These are phyloP conservation scores for Eruca vesicaria DNA, from an alignment of 441 rosid species.

Conservation along the genomic window DNA sequence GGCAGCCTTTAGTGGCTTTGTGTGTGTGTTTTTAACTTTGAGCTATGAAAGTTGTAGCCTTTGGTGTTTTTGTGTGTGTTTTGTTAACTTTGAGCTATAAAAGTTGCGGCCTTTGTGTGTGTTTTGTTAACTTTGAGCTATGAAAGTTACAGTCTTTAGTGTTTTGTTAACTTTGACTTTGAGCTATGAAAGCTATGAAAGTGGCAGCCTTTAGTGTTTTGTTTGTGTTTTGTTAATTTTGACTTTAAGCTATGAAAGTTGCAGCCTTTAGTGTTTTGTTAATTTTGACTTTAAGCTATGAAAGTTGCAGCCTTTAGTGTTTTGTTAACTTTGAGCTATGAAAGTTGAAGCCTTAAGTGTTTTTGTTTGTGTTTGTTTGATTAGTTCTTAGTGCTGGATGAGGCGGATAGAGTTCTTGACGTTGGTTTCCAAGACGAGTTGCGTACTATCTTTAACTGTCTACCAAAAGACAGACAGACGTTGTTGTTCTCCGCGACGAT, in stretches of 20 bases:
- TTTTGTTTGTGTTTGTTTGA: constrained; percentile 30
- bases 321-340: background rate
- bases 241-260: background rate
- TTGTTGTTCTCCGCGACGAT: constrained; percentile 94
- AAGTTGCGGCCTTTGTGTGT: no score
- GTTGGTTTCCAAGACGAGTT: constrained; percentile 93
- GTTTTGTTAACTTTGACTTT: no score
- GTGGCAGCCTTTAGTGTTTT: no score
- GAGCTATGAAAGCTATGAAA: no score
- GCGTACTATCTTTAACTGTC: constrained; percentile 60
- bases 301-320: no score
- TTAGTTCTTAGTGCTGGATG: constrained; percentile 87
- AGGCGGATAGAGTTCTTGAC: constrained; percentile 96
- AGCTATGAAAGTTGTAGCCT: no score
- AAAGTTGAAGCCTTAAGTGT: background rate
- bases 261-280: background rate
- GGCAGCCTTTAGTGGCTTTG: no score
- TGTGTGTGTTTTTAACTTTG: no score
- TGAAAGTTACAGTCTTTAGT: background rate
- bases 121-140: background rate
- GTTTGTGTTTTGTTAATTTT: no score
- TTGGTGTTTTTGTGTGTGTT: no score
- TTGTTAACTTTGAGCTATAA: no score
- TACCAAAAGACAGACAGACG: constrained; percentile 82
- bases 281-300: no score